Conservation (phyloP, 441 rosid genomes). For the Gossypium davidsonii region DNA sequence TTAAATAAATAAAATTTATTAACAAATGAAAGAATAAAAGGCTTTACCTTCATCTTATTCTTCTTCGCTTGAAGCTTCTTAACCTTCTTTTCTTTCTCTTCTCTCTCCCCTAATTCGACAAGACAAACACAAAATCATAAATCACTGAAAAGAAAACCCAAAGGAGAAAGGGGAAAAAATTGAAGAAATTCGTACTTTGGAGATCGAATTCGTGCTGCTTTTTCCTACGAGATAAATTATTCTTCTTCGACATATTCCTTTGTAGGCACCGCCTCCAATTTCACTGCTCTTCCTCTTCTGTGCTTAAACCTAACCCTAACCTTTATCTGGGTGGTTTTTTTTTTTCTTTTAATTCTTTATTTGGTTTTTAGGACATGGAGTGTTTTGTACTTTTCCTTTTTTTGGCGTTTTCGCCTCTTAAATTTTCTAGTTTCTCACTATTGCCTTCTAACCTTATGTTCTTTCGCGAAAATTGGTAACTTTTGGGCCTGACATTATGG, state of each 20-base stretch:
- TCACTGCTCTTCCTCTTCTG: background rate
- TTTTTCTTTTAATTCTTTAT: constrained; percentile 15
- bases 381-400: background rate
- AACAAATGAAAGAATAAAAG: constrained; percentile 5
- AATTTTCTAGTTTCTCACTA: background rate
- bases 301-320: constrained; percentile 9
- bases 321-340: background rate
- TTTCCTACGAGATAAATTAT: constrained; percentile 68
- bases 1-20: background rate
- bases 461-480: background rate
- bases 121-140: background rate
- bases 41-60: constrained; percentile 79
- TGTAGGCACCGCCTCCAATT: background rate
- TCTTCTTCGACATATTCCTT: constrained; percentile 84
- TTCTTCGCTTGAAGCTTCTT: constrained; percentile 77
- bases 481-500: background rate
- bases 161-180: background rate
- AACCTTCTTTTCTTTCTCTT: constrained; percentile 48
- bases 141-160: background rate
- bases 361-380: background rate
- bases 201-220: constrained; percentile 79
- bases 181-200: constrained; percentile 34
- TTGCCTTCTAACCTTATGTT: background rate
- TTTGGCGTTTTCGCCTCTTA: background rate
- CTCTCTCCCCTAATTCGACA: constrained; percentile 61